Conservation (phyloP, 805 yeast genomes). For the Cyberlindnera maclurae region DNA sequence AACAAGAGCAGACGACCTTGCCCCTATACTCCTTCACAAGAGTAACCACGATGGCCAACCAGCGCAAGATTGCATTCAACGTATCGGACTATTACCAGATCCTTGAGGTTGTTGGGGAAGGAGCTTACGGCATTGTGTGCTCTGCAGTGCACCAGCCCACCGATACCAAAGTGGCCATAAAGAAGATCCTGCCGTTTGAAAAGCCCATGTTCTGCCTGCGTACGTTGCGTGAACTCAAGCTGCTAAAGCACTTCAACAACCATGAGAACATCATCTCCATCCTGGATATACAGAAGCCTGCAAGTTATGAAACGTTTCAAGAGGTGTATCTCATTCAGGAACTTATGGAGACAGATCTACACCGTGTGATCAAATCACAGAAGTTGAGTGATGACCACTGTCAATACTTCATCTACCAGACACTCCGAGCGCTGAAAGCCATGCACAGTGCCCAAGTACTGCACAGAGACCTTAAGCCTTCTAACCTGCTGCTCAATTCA, state of each 20-base stretch:
- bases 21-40: too few relatives aligned
- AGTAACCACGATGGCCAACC: conserved; percentile 9
- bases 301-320: conserved; percentile 47
- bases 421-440: conserved; percentile 60
- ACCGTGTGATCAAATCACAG: conserved; percentile 52
- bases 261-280: conserved; percentile 71
- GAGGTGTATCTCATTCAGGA: conserved; percentile 76
- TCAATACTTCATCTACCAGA: conserved; percentile 64
- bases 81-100: conserved; percentile 57
- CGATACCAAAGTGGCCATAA: conserved; percentile 63
- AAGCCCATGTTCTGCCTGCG: conserved; percentile 60
- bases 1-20: too few relatives aligned
- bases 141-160: conserved; percentile 59
- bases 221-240: conserved; percentile 62
- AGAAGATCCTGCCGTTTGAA: conserved; percentile 67
- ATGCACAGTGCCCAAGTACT: conserved; percentile 69
- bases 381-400: conserved; percentile 57
- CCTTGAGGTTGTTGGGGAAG: conserved; percentile 62
- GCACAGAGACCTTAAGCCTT: conserved; percentile 74
- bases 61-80: conserved; percentile 50
- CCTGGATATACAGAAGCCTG: conserved; percentile 60
- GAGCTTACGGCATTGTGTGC: conserved; percentile 78
- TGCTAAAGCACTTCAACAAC: conserved; percentile 52
- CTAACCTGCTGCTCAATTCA: conserved; percentile 58
- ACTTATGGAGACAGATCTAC: conserved; percentile 69